Evolutionary conservation across 768 basidiomycete species (phyloP), one percentile per base, ranked within the genome.

Genomic region (Russula griseocarnosa): DNA sequence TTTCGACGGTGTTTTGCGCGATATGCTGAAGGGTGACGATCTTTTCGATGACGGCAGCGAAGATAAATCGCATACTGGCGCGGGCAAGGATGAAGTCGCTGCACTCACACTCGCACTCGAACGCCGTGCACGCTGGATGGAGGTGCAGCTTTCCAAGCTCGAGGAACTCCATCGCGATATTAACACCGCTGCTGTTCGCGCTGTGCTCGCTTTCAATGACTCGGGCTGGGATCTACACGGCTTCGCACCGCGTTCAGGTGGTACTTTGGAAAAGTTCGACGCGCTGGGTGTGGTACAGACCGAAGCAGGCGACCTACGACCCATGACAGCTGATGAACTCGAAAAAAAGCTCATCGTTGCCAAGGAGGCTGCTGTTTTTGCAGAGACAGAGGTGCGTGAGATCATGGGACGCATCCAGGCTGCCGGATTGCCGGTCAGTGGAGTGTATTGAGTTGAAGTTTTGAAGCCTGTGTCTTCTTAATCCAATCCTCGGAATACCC

Each of bases 111-210:
- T 88, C 55, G 91, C 90, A 9, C 81, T 94, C 51, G 91, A 92
- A 72, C 86, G 89, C 65, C 88, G 92, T n/a, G 92, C 92, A 18
- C 81, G 90, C 49, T 94, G 92, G 90, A 93, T 94, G 89, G 91
- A 94, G 74, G 88, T 92, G 24, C 92, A 93, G 73, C 75, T 94
- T 20, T 90, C 89, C 0, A 93, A 94, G 72, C 78, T 94, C 40
- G 92, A 94, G 73, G 92, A 92, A 70, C 79, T 94, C 38, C 92
- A 94, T 69, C 87, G 89, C 32, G 92, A 94, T 68, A 93, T 94
- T 75, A 94, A 94, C 74, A 90, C 84, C 3, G 92, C 92, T 7
- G 90, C 91, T 5, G 90, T 92, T 30, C 82, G 87, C 30, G 89
- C 90, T 8, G 86, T 92, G 24, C 79, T 93, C 28, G 82, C 87